Conservation (phyloP, 768 basidiomycete genomes). For the Steccherinum ochraceum region DNA sequence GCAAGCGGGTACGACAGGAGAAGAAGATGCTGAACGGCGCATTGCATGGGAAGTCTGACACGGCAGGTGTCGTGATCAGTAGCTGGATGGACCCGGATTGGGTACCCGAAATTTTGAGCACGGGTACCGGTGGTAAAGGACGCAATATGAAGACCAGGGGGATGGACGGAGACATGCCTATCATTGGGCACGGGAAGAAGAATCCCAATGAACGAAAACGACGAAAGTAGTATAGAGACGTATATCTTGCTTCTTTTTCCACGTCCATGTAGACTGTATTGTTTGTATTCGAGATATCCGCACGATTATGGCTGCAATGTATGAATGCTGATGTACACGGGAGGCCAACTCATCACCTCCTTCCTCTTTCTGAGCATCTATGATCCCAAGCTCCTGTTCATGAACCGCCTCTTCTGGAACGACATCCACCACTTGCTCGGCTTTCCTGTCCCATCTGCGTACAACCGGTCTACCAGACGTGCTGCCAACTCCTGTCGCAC, state of each 20-base stretch:
- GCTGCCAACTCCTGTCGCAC: slow-evolving; percentile 88
- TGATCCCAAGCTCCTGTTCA: slow-evolving; percentile 82
- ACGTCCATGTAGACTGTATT: too few species aligned
- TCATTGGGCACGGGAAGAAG: slow-evolving; percentile 79
- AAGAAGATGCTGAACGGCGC: slow-evolving; percentile 61
- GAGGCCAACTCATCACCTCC: neutral
- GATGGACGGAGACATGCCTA: slow-evolving; percentile 67
- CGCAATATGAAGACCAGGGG: slow-evolving; percentile 42
- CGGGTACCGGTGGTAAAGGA: slow-evolving; percentile 66
- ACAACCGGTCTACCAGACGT: slow-evolving; percentile 81
- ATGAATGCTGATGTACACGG: neutral
- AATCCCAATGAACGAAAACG: slow-evolving; percentile 84
- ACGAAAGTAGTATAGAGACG: slow-evolving; percentile 33
- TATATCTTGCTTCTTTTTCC: slow-evolving; percentile 11
- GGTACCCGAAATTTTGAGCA: slow-evolving; percentile 74
- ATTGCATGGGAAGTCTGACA: slow-evolving; percentile 34
- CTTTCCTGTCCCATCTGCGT: slow-evolving; percentile 88
- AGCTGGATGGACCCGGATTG: slow-evolving; percentile 97
- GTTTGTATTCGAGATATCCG: neutral
- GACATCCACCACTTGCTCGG: slow-evolving; percentile 99
- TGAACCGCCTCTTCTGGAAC: slow-evolving; percentile 96
- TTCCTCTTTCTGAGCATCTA: slow-evolving; percentile 21
- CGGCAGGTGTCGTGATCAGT: slow-evolving; percentile 46
- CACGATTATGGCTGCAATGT: neutral
- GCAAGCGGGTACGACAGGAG: slow-evolving; percentile 73